Evolutionary conservation across 257 asterid species (phyloP).

Genomic region (Verbena officinalis): DNA sequence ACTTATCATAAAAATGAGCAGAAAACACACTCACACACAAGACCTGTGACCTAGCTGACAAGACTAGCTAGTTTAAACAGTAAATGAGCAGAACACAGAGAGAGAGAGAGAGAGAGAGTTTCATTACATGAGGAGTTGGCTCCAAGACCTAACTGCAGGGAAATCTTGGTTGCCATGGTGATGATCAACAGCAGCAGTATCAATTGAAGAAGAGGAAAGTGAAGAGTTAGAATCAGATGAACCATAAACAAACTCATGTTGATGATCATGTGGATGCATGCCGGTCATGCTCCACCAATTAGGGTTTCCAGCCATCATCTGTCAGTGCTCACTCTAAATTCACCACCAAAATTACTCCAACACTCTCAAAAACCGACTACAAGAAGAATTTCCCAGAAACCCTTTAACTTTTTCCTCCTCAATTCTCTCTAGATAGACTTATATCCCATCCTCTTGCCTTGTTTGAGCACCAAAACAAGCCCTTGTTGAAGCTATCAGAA

Average conservation of each 20-base stretch:
- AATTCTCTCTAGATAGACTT: neutral
- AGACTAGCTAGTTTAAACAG: neutral
- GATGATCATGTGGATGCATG: slow-evolving; percentile 58
- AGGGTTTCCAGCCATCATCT: slow-evolving; percentile 98
- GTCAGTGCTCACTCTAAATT: slow-evolving; percentile 19
- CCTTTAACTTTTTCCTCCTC: slow-evolving; percentile 4
- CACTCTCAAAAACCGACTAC: neutral
- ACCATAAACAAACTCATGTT: slow-evolving; percentile 28
- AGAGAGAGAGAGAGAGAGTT: slow-evolving; percentile 27
- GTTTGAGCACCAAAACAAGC: slow-evolving; percentile 37
- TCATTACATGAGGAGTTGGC: slow-evolving; percentile 64
- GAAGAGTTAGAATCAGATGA: slow-evolving; percentile 24
- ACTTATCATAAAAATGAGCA: no score
- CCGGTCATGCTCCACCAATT: slow-evolving; percentile 81
- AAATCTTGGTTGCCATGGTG: slow-evolving; percentile 41
- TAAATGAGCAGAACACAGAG: neutral
- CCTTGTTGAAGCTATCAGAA: slow-evolving; percentile 41
- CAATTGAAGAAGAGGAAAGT: slow-evolving; percentile 19
- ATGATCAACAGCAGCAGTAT: slow-evolving; percentile 5
- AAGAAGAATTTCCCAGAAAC: neutral
- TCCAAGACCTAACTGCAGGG: slow-evolving; percentile 72
- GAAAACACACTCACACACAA: no score
- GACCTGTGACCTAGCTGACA: no score
- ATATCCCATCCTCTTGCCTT: slow-evolving; percentile 22
- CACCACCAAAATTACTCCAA: neutral